phyloP scores from a whole-genome alignment of 2,329 filamentous ascomycete species.

The Arthrobotrys megalospora region DNA sequence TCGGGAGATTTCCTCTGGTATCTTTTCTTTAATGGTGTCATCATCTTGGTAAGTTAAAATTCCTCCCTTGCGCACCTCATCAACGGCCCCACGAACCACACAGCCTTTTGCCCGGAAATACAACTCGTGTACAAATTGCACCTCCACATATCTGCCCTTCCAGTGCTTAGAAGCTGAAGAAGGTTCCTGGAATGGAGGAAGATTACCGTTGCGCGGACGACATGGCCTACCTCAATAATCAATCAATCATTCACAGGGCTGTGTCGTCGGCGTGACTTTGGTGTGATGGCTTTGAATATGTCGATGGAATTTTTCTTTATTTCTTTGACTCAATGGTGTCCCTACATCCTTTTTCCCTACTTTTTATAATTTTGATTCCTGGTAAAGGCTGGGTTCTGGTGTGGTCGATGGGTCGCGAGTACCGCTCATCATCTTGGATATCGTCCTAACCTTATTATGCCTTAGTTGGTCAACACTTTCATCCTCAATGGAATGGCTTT shows the following conservation, averaged over 20 bases:
- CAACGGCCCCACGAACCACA: neutral
- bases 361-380: constrained; percentile 8
- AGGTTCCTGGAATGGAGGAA: constrained; percentile 62
- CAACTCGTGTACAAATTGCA: constrained; percentile 1
- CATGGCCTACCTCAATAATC: constrained; percentile 44
- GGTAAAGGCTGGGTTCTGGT: constrained; percentile 5
- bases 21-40: constrained; percentile 43
- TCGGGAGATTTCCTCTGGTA: constrained; percentile 57
- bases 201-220: constrained; percentile 54
- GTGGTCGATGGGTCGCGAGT: constrained; percentile 9
- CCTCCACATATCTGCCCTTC: constrained; percentile 62
- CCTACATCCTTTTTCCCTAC: constrained; percentile 59
- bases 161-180: constrained; percentile 62
- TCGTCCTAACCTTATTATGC: constrained; percentile 16
- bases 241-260: constrained; percentile 57
- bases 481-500: constrained; percentile 41
- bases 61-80: neutral
- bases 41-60: constrained; percentile 55
- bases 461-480: constrained; percentile 52
- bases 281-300: constrained; percentile 58
- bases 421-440: neutral
- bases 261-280: constrained; percentile 57
- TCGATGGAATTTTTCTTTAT: constrained; percentile 45
- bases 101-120: neutral
- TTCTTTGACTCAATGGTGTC: constrained; percentile 56